phyloP scores from a whole-genome alignment of 495 filamentous ascomycete species.

The Podospora appendiculata region DNA sequence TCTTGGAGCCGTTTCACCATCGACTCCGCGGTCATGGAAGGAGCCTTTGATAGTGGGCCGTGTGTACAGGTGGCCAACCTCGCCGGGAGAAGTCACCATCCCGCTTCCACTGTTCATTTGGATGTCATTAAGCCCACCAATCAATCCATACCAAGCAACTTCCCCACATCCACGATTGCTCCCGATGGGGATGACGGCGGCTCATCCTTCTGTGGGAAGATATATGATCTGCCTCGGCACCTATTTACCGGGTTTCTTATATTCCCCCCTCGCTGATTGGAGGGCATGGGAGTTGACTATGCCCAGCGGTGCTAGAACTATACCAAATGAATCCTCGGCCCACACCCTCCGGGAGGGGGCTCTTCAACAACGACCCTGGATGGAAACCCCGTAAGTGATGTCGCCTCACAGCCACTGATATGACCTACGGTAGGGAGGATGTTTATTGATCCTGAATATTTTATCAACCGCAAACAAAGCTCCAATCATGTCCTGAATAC shows the following conservation, averaged over 20 bases:
- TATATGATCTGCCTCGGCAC: neutral
- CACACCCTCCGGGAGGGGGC: no score
- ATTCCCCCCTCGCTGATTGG: neutral
- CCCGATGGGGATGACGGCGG: neutral
- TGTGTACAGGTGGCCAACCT: neutral
- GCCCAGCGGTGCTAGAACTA: neutral
- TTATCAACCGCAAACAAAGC: neutral
- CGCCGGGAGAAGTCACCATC: neutral
- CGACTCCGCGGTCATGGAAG: neutral
- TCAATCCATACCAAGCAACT: conserved; percentile 6
- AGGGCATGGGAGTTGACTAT: neutral
- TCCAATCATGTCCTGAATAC: no score
- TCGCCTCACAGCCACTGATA: no score
- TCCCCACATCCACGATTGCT: neutral
- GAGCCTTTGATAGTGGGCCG: neutral
- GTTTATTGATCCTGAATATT: neutral
- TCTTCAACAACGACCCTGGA: no score
- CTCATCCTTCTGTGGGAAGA: neutral
- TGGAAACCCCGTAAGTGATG: no score
- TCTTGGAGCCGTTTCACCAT: neutral
- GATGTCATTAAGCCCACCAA: neutral
- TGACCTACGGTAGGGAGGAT: no score
- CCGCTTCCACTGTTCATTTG: neutral
- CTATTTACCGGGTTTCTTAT: neutral
- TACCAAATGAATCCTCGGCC: neutral